These are phyloP conservation scores for Sporothrix variecibatus DNA, from an alignment of 2,329 filamentous ascomycete species.

Conservation along the genomic window DNA sequence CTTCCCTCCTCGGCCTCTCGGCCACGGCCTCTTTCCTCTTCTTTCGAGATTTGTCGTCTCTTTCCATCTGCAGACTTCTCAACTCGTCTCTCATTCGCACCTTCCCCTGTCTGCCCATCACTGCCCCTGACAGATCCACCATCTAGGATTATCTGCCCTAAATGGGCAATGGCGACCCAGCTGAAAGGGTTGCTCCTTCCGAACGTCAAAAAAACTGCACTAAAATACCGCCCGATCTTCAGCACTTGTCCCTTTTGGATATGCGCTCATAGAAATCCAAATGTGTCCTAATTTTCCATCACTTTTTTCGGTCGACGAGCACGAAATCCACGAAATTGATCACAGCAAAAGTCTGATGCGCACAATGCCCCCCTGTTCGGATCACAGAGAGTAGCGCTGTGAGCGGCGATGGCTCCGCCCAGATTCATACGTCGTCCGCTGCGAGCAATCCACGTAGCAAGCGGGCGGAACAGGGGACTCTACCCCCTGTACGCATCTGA, in stretches of 20 bases:
- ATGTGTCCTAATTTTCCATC: neutral
- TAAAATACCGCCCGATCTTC: constrained; percentile 16
- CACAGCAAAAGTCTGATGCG: neutral
- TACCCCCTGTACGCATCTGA: neutral
- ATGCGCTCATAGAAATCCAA: neutral
- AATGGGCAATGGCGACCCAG: constrained; percentile 19
- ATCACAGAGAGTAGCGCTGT: neutral
- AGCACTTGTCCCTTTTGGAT: neutral
- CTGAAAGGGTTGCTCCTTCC: constrained; percentile 20
- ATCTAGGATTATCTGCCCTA: neutral
- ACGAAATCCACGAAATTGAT: neutral
- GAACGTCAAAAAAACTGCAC: neutral
- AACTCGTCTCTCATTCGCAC: neutral
- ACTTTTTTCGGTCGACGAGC: neutral
- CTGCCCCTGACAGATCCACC: constrained; percentile 3
- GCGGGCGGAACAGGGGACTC: neutral
- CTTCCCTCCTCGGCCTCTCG: neutral
- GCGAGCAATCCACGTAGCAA: neutral
- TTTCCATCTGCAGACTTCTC: neutral
- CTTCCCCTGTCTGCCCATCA: neutral
- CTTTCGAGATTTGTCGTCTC: neutral
- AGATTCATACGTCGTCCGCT: constrained; percentile 8
- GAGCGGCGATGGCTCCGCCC: constrained; percentile 8
- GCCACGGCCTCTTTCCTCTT: neutral
- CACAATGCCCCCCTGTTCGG: neutral